A percentile compares a stretch with the other conserved stretches of the same genome.
Evolutionary conservation across 2,329 filamentous ascomycete genomes (phyloP).

Genomic region (Talaromyces sp.): DNA sequence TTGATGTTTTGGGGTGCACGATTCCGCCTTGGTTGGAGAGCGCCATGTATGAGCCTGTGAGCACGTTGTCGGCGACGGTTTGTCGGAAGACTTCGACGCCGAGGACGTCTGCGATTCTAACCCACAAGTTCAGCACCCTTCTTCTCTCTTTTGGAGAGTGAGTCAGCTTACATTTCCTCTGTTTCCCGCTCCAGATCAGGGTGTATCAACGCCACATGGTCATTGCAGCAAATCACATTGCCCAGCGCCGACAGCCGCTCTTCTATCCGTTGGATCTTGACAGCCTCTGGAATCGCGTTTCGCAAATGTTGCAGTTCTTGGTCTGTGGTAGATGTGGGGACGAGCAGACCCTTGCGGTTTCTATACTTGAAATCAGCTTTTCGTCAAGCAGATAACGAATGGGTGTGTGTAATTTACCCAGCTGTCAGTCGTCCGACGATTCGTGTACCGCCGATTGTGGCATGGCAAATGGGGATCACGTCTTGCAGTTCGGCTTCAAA

Average conservation of each 20-base stretch:
- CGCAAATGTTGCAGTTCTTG: conserved; percentile 97
- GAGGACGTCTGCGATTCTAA: conserved; percentile 75
- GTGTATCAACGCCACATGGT: conserved; percentile 94
- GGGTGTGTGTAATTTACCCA: conserved; percentile 52
- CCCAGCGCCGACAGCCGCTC: conserved; percentile 91
- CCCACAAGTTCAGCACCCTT: not conserved
- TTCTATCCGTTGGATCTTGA: conserved; percentile 96
- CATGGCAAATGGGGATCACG: conserved; percentile 92
- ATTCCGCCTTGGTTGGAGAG: conserved; percentile 94
- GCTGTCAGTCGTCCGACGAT: conserved; percentile 95
- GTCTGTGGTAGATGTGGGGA: conserved; percentile 92
- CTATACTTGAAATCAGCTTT: conserved; percentile 36
- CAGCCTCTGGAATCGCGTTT: conserved; percentile 83
- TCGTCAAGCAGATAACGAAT: not conserved
- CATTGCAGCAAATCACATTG: conserved; percentile 94
- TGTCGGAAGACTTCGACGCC: conserved; percentile 63
- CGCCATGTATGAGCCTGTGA: conserved; percentile 94
- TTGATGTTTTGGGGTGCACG: conserved; percentile 93
- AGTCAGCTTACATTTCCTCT: conserved; percentile 72
- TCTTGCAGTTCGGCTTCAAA: conserved; percentile 98
- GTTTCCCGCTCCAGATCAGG: conserved; percentile 96
- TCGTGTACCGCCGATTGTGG: conserved; percentile 90
- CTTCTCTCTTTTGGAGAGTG: not conserved
- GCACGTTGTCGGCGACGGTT: conserved; percentile 93
- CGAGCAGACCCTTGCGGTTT: conserved; percentile 93